Evolutionary conservation across 1,284 basidiomycete species (phyloP).

Genomic region (Sutorius eximius): DNA sequence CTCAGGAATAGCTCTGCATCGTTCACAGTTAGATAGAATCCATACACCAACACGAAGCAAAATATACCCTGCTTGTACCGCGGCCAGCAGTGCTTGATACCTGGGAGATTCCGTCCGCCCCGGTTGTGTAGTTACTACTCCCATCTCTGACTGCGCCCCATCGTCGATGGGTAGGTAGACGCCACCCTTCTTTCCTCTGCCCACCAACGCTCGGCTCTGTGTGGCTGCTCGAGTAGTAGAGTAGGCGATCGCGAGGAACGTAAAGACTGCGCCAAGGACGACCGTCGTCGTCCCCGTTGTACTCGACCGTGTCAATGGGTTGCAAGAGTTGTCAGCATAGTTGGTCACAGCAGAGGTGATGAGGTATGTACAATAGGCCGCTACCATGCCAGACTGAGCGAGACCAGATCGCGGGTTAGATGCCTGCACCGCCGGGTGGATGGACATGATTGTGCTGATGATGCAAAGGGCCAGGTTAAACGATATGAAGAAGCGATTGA

Average conservation of each 20-base stretch:
- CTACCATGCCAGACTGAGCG: constrained; percentile 95
- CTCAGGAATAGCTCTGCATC: constrained; percentile 80
- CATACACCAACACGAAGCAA: constrained; percentile 7
- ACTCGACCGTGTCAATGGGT: constrained; percentile 75
- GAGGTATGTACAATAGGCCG: constrained; percentile 96
- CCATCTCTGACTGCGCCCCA: constrained; percentile 60
- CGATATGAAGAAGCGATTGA: constrained; percentile 95
- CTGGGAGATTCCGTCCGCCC: constrained; percentile 83
- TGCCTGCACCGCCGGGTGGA: constrained; percentile 89
- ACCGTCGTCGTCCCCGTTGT: constrained; percentile 86
- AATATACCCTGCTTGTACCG: constrained; percentile 87
- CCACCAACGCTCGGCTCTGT: constrained; percentile 87
- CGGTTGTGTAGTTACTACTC: constrained; percentile 84
- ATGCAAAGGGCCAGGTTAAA: constrained; percentile 86
- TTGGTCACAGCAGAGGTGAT: constrained; percentile 94
- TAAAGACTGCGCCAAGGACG: constrained; percentile 91
- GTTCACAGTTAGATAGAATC: not conserved
- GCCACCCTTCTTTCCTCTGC: constrained; percentile 63
- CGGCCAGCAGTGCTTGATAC: constrained; percentile 93
- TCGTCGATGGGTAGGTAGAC: constrained; percentile 64
- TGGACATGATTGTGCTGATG: constrained; percentile 79
- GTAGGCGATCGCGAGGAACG: constrained; percentile 97
- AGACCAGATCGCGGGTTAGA: constrained; percentile 93
- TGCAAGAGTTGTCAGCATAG: constrained; percentile 83
- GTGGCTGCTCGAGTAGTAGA: constrained; percentile 96